Evolutionary conservation across 2,329 filamentous ascomycete genomes (phyloP), one percentile per base, ranked within the genome.

Genomic region (Aaosphaeria pasadenensis): DNA sequence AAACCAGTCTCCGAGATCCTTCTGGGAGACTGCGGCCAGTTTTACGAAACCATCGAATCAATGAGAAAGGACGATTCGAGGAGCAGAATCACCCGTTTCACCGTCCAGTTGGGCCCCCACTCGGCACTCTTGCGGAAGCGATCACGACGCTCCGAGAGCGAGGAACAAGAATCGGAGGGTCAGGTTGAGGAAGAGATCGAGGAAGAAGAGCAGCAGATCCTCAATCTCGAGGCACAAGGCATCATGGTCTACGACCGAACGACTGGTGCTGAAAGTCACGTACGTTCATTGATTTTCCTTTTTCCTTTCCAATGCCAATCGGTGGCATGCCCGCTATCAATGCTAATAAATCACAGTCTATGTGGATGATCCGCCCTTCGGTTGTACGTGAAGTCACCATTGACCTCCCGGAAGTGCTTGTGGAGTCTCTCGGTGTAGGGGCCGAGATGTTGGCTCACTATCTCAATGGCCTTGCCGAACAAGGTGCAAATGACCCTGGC

Each of bases 351-450:
- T 50, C 44, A n/a, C 33, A 36, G 89, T 95, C 90, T 13, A 99
- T 99, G 95, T 99, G 94, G 94, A 99, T 99, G 91, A 84, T 99
- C 58, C 88, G 94, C 55, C 94, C 92, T 2, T 95, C 91, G 72
- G 86, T 91, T 38, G 81, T 92, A 5, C 84, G 91, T 56, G 91
- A 97, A 75, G 89, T 99, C 64, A 95, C 95, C 55, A 97, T 99
- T 59, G 94, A 97, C 67, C 82, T 99, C 5, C 92, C 95, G 11
- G 78, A 84, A 48, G 76, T 96, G 30, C 86, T 99, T 51, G 91
- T 97, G 44, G 91, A 97, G 62, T 92, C 91, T 1, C 80, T 99
- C 11, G 94, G 94, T 35, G 91, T 95, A 30, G 94, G 94, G 36
- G 95, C 94, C 43, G 91, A 97, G 71, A 86, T 99, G 46, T 81